Conservation (phyloP, 2,329 filamentous ascomycete genomes). For the Xylaria sp. region DNA sequence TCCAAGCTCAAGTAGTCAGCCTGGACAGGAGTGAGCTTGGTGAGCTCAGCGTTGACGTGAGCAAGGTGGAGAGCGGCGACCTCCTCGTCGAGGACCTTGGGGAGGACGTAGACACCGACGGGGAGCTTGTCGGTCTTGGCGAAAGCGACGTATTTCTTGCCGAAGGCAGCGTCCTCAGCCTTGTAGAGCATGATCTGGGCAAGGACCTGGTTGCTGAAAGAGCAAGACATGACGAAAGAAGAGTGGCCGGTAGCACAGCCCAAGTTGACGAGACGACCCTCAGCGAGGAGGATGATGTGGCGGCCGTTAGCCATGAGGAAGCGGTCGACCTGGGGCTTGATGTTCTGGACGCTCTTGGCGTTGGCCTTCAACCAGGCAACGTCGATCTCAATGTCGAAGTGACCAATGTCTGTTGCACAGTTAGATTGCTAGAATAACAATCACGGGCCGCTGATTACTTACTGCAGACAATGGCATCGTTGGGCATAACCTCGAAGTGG, state of each 20-base stretch:
- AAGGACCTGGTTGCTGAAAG: constrained; percentile 99
- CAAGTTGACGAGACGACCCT: constrained; percentile 98
- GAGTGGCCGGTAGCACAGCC: constrained; percentile 99
- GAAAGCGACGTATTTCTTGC: constrained; percentile 94
- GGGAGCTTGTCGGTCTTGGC: constrained; percentile 86
- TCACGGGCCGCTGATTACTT: constrained; percentile 35
- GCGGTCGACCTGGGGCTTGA: constrained; percentile 99
- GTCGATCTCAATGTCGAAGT: constrained; percentile 99
- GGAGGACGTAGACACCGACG: constrained; percentile 89
- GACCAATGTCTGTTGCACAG: constrained; percentile 70
- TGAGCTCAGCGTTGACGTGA: constrained; percentile 93
- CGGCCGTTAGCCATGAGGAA: constrained; percentile 90
- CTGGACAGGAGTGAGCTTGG: constrained; percentile 77
- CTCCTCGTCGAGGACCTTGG: constrained; percentile 99
- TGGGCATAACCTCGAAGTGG: constrained; percentile 94
- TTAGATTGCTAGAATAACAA: constrained; percentile 18
- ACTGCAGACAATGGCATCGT: constrained; percentile 99
- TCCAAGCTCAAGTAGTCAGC: constrained; percentile 90
- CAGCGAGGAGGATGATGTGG: constrained; percentile 96
- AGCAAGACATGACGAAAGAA: constrained; percentile 99
- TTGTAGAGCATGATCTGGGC: constrained; percentile 99
- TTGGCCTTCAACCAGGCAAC: constrained; percentile 99
- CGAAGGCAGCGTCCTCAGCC: constrained; percentile 78
- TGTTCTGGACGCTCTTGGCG: constrained; percentile 88
- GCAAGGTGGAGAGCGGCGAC: constrained; percentile 89